A percentile compares a stretch with the other conserved stretches of the same genome.
phyloP scores from a whole-genome alignment of 768 basidiomycete genomes.

The Rhizopogon roseolus region DNA sequence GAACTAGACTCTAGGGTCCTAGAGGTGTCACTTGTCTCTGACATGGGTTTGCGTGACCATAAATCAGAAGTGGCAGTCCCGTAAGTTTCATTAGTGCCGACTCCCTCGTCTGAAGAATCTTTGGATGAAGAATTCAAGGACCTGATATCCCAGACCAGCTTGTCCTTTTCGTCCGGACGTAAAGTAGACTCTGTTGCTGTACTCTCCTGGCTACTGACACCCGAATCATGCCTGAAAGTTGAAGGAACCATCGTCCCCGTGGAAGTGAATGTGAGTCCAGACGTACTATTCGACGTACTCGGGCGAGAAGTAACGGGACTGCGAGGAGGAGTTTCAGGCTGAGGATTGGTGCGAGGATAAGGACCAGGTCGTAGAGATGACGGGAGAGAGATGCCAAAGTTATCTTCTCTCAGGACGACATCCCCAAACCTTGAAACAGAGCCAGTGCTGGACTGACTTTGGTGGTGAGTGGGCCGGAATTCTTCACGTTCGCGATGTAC shows the following conservation, averaged over 20 bases:
- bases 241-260: slow-evolving; percentile 22
- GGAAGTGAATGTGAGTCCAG: slow-evolving; percentile 19
- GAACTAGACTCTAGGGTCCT: slow-evolving; percentile 11
- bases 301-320: slow-evolving; percentile 53
- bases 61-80: slow-evolving; percentile 23
- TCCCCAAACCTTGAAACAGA: slow-evolving; percentile 29
- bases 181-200: slow-evolving; percentile 28
- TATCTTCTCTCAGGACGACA: slow-evolving; percentile 23
- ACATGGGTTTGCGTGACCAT: slow-evolving; percentile 28
- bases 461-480: slow-evolving; percentile 24
- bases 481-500: slow-evolving; percentile 21
- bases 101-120: slow-evolving; percentile 14
- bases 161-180: slow-evolving; percentile 27
- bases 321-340: slow-evolving; percentile 51
- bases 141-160: slow-evolving; percentile 24
- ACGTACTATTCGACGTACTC: slow-evolving; percentile 28
- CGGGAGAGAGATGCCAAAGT: slow-evolving; percentile 20
- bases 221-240: slow-evolving; percentile 17
- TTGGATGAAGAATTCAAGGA: slow-evolving; percentile 13
- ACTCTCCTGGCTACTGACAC: slow-evolving; percentile 24
- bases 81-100: slow-evolving; percentile 22
- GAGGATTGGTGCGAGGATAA: slow-evolving; percentile 28
- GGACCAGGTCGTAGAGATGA: slow-evolving; percentile 22
- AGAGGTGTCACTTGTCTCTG: slow-evolving; percentile 14
- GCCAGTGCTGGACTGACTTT: slow-evolving; percentile 20